Base-by-base conservation (phyloP, 352 stramenopile genomes). In the Globisporangium lucens region DNA sequence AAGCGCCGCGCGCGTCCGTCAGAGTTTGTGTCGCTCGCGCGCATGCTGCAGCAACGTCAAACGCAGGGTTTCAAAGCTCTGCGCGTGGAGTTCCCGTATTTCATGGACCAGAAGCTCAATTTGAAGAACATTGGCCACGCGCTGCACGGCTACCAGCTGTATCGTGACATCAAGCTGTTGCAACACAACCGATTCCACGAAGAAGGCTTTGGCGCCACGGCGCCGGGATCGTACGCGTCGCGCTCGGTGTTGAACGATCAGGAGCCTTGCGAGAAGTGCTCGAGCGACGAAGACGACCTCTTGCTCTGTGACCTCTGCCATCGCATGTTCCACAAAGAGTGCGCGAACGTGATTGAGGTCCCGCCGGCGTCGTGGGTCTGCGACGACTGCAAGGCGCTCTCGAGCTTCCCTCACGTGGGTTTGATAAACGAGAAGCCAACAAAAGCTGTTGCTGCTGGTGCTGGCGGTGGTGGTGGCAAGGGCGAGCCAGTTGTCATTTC, bases 91-190 rank as follows among this genome's bases (percentile, higher is more conserved):
- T 94, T 94, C 52, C 86, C 86, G 6, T 93, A 79, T 63, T 94
- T 93, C 64, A 83, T 92, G 82, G 79, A 74, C 62, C 81, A 90
- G 59, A 92, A 91, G 63, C 68, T 94, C 52, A 83, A 89, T 58
- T 64, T 94, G 55, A 94, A 92, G 75, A 93, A 94, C 66, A 90
- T 93, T 71, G 86, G 75, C 1, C 86, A 94, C 67, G 84, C 86
- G 53, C 77, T 94, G 15, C 86, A 94, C 59, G 78, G 81, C 33
- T 94, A 92, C 65, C 84, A 94, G 66, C 67, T 88, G 60, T 94
- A 90, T 79, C 82, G 85, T 68, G 90, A 92, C 78, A 92, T 93
- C 71, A 94, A 94, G 72, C 69, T 91, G 61, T 64, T 92, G 17
- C 75, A 94, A 68, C 67, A 79, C 57, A 88, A 90, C 59, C 83